Evolutionary conservation across 331 rosid genomes (phyloP), one percentile per base, ranked within the genome.

Genomic region (Quercus lobata): DNA sequence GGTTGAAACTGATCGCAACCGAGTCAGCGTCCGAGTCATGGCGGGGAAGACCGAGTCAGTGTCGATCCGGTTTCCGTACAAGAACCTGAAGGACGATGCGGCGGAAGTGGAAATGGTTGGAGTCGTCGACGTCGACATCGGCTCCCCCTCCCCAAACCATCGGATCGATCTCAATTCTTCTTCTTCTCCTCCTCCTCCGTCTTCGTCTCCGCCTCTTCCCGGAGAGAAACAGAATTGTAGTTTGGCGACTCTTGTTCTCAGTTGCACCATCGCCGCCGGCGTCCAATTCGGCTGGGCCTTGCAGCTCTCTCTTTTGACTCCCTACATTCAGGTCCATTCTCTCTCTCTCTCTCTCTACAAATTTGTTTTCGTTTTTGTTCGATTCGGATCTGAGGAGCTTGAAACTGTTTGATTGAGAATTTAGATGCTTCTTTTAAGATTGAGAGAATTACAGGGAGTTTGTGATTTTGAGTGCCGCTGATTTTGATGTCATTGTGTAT

Each of bases 281-380:
- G 99, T 95, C 70, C 99, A 95, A 75, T 95, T 95, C 55, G 99
- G 99, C 21, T 95, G 99, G 99, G 99, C 99, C 69, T 85, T 95
- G 82, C 99, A 95, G 81, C 99, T 95, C 65, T 96, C 98, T 69
- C 97, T 93, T 29, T 81, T 96, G 62, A 96, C 97, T 72, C 99
- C 99, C 2, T 96, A 96, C 71, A 84, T 93, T 76, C 99, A 96
- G 97, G 99, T 96, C 35, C 44, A 25, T 58, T 58, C 53, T 57
- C 21, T 15, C 58, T 57, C 27, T 12, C 29, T n/a, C 24, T 72
- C 34, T 12, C 29, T n/a, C 18, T 61, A 3, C 24, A 12, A 21
- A 30, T n/a, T 24, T 71, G 10, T 74, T 75, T 57, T 18, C 37
- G 68, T 12, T 24, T 30, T 46, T 68, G 46, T 25, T 34, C 16